Base-by-base conservation (phyloP, 1,139 yeast species). In the Williopsis jadinii region DNA sequence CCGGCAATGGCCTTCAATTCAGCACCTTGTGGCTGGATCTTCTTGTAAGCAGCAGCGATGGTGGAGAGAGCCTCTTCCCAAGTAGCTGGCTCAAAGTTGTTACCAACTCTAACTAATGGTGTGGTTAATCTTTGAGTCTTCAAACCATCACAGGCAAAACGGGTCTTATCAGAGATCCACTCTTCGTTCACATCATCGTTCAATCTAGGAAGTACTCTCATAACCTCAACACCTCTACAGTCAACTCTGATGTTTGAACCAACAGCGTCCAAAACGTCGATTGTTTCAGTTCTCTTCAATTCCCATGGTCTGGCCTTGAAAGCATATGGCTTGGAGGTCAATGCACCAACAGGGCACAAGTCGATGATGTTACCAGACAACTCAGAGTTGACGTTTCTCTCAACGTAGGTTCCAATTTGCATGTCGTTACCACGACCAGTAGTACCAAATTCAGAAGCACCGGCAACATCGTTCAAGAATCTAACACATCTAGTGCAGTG, bases 291-390 rank as follows among this genome's bases (percentile, higher is more conserved):
- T 71, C 86, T 80, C 71, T 85, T 86, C 61, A 86, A 75, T 66
- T 86, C 95, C 95, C 95, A 86, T 35, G 95, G 95, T 64, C 95
- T 79, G 14, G 95, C 95, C 62, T 78, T 81, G 72, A 86, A 86
- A 24, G 95, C 90, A 58, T 86, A 85, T 34, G 95, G 95, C 65
- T 86, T 86, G 29, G 88, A 80, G 37, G 95, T 85, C 58, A 86
- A 77, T 3, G 95, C 95, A 56, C 95, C 95, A 49, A 86, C 95
- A 31, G 95, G 95, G 68, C 95, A 86, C 56, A 86, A 73, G 61
- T 86, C 95, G 54, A 86, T 77, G 53, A 86, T 82, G 67, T 86
- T 86, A 60, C 95, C 95, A 36, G 92, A 81, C 71, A 86, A 68
- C 67, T 86, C 95, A 5, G 92, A 75, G 66, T 85, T 84, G 58